Base-by-base conservation (phyloP, 1,284 basidiomycete genomes). In the Irpex sp. region DNA sequence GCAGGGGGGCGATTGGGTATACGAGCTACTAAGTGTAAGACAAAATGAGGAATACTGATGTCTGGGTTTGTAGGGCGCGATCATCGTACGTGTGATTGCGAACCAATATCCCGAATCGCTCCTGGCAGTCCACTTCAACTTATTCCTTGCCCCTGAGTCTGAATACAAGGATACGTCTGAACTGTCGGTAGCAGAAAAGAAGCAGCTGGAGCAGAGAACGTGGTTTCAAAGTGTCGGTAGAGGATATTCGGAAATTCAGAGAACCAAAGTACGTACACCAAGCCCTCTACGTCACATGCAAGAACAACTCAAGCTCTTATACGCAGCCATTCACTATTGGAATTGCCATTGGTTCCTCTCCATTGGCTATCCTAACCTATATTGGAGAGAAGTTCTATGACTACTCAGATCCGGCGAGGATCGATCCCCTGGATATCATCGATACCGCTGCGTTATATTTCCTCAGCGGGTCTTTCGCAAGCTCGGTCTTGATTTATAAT, bases 371-470 rank as follows among this genome's bases (percentile, higher is more conserved):
- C 9, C 60, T 67, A 7, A 57, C 62, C 8, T 67, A 64, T 61
- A 60, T 65, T 19, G 66, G 64, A 9, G 66, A 65, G 47, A 65
- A 66, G 59, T n/a, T 52, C n/a, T 19, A 52, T 5, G 51, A 52
- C 19, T 52, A 19, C 15, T 52, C 51, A 3, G 51, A 52, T 19
- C 51, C 51, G 19, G n/a, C n/a, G 9, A 13, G 51, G n/a, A 52
- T 52, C 7, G 9, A 19, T 9, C 19, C 9, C 15, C 15, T n/a
- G 19, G 51, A 52, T 19, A 52, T 52, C 19, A 52, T 52, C 51
- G 51, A 52, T 26, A 65, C 62, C 19, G 59, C 66, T 13, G 65
- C 66, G n/a, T 17, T 67, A 4, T 67, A 67, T 62, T 67, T 47
- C 60, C 60, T 67, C 7, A 64, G 62, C 15, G 15, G 60, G 21